phyloP scores from a whole-genome alignment of 2,329 filamentous ascomycete species.

The Colletotrichum filicis region DNA sequence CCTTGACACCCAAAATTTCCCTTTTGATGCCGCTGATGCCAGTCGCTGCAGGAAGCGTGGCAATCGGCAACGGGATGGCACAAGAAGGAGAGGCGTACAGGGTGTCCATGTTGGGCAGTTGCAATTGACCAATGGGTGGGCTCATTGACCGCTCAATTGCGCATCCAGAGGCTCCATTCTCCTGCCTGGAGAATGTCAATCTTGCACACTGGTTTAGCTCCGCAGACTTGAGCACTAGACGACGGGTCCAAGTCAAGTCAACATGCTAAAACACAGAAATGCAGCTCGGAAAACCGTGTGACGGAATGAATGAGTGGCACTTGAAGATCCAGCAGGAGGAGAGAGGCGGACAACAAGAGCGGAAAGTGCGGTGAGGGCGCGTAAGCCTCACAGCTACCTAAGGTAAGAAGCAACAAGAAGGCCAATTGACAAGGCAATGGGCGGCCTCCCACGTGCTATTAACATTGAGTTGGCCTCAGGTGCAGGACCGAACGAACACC shows the following conservation, averaged over 20 bases:
- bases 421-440: neutral
- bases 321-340: neutral
- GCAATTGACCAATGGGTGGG: conserved; percentile 30
- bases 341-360: neutral
- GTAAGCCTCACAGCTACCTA: neutral
- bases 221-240: neutral
- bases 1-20: neutral
- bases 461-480: neutral
- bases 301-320: neutral
- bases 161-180: conserved; percentile 2
- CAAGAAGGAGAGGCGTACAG: neutral
- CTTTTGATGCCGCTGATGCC: neutral
- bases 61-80: conserved; percentile 10
- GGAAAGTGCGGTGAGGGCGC: neutral
- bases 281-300: neutral
- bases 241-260: neutral
- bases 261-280: neutral
- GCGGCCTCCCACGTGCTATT: neutral
- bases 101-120: neutral
- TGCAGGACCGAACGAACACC: neutral
- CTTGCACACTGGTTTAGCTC: neutral
- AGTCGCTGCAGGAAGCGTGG: conserved; percentile 1
- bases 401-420: neutral
- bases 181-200: neutral
- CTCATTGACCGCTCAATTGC: conserved; percentile 11